These are phyloP conservation scores for Golubevia pallescens DNA, from an alignment of 1,284 basidiomycete species.

Conservation along the genomic window DNA sequence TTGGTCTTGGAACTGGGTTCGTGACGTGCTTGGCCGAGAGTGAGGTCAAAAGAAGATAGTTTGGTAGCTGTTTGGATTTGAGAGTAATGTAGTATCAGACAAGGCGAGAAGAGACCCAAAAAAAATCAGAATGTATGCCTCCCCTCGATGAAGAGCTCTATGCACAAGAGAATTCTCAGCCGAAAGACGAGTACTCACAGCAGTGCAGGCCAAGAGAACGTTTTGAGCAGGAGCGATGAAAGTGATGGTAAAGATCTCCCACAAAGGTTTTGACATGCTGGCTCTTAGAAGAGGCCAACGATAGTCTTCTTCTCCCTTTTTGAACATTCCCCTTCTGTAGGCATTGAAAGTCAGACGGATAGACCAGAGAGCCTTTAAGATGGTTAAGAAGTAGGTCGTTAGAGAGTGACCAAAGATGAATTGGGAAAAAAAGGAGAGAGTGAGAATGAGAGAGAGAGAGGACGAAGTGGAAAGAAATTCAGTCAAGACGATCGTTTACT, in stretches of 20 bases:
- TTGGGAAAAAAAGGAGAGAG: neutral
- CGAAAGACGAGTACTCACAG: constrained; percentile 5
- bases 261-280: constrained; percentile 28
- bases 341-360: constrained; percentile 48
- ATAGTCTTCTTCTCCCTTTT: constrained; percentile 52
- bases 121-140: too few relatives aligned
- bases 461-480: neutral
- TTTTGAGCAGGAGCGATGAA: constrained; percentile 56
- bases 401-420: too few relatives aligned
- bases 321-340: constrained; percentile 50
- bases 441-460: neutral
- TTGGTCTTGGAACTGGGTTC: constrained; percentile 26
- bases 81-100: neutral
- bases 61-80: constrained; percentile 18
- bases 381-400: too few relatives aligned
- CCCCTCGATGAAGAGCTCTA: too few relatives aligned
- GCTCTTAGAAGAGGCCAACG: constrained; percentile 48
- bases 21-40: constrained; percentile 31
- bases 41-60: constrained; percentile 45
- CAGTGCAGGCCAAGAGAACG: constrained; percentile 50
- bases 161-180: too few relatives aligned
- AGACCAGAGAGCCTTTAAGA: constrained; percentile 40
- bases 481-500: too few relatives aligned
- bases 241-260: constrained; percentile 45
- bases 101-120: neutral